Percentiles rank a stretch among this genome's conserved stretches.
Conservation (phyloP, 805 yeast species). For the Cyberlindnera petersonii region DNA sequence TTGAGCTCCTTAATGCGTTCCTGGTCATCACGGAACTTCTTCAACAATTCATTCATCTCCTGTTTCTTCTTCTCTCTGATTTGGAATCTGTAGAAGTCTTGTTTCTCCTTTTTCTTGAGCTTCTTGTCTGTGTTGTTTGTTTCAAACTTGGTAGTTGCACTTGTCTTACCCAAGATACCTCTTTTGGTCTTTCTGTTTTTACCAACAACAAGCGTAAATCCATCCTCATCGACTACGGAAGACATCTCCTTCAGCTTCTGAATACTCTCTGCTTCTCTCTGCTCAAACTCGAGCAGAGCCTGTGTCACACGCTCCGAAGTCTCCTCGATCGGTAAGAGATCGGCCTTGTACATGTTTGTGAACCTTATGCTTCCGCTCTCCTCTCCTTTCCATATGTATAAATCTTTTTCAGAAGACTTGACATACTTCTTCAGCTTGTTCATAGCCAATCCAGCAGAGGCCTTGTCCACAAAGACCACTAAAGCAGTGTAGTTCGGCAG, state of each 20-base stretch:
- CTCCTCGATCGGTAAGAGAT: constrained; percentile 44
- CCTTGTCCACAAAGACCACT: constrained; percentile 68
- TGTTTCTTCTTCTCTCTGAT: constrained; percentile 88
- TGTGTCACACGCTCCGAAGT: constrained; percentile 54
- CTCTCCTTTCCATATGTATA: constrained; percentile 29
- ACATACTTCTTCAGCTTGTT: constrained; percentile 50
- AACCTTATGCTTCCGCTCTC: constrained; percentile 39
- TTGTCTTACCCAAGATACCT: constrained; percentile 58
- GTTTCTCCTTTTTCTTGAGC: constrained; percentile 70
- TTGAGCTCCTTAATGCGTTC: constrained; percentile 74
- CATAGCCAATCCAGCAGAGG: constrained; percentile 62
- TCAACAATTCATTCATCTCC: constrained; percentile 83
- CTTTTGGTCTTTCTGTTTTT: constrained; percentile 78
- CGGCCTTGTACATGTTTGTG: constrained; percentile 34
- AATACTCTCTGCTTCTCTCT: constrained; percentile 58
- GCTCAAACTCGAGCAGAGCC: constrained; percentile 60
- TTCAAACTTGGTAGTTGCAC: constrained; percentile 36
- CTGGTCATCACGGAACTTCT: constrained; percentile 87
- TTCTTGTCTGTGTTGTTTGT: constrained; percentile 36
- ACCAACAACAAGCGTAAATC: constrained; percentile 87
- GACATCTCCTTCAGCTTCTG: constrained; percentile 53
- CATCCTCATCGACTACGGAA: constrained; percentile 82
- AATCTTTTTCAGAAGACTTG: constrained; percentile 38
- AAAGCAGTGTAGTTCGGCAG: constrained; percentile 74
- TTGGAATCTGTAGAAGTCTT: constrained; percentile 94